These are phyloP conservation scores for Staphylotrichum tortipilum DNA, from an alignment of 495 filamentous ascomycete genomes.

Conservation along the genomic window DNA sequence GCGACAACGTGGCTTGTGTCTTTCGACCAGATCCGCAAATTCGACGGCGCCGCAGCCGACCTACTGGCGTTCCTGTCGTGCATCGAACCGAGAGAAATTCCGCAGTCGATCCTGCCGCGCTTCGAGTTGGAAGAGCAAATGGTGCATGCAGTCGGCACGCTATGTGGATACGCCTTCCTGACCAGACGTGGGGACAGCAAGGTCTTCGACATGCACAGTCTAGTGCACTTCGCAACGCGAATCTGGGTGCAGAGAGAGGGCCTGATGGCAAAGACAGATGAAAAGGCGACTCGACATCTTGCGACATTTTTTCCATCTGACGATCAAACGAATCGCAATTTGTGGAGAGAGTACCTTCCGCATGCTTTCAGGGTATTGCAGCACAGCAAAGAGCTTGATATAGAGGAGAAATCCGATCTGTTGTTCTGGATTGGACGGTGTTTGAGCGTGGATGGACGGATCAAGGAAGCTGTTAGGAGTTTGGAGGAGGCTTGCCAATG, in stretches of 20 bases:
- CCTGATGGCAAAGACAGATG: constrained; percentile 2
- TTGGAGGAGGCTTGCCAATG: constrained; percentile 1
- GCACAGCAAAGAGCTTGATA: neutral
- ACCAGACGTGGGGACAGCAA: constrained; percentile 15
- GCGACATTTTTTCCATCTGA: constrained; percentile 8
- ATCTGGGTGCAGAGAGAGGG: constrained; percentile 24
- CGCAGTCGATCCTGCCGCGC: constrained; percentile 17
- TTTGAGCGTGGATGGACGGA: neutral
- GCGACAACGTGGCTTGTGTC: constrained; percentile 47
- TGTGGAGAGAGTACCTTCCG: constrained; percentile 24
- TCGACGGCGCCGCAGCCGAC: constrained; percentile 24
- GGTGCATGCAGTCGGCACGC: constrained; percentile 24
- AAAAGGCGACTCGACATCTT: constrained; percentile 18
- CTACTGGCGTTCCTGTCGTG: constrained; percentile 36
- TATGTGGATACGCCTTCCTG: constrained; percentile 30
- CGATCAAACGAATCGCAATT: constrained; percentile 6
- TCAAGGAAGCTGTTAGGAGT: constrained; percentile 1
- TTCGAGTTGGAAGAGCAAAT: constrained; percentile 12
- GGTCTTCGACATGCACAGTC: constrained; percentile 31
- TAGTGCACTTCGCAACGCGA: constrained; percentile 38
- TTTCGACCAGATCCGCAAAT: constrained; percentile 35
- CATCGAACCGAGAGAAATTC: constrained; percentile 27
- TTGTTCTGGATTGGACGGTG: neutral
- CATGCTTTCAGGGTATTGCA: constrained; percentile 21
- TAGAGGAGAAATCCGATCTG: neutral